These are phyloP conservation scores for Pilaira anomala DNA, from an alignment of 192 early-diverging fungal species.

Conservation along the genomic window DNA sequence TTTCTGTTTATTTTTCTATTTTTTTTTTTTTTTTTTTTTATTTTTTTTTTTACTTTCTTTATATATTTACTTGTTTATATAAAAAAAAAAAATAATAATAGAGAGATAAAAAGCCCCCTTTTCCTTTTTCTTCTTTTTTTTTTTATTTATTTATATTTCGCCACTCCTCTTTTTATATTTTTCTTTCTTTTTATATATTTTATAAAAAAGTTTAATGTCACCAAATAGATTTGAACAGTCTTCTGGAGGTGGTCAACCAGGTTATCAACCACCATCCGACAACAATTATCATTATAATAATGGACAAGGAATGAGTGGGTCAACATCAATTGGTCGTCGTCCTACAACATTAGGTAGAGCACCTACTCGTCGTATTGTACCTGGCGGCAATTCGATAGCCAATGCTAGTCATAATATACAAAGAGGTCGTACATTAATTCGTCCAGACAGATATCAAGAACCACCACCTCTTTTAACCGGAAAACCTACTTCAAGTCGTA, in stretches of 20 bases:
- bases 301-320: neutral
- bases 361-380: slow-evolving; percentile 36
- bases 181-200: neutral
- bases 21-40: neutral
- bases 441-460: slow-evolving; percentile 65
- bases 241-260: slow-evolving; percentile 3
- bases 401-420: slow-evolving; percentile 56
- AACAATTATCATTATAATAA: slow-evolving; percentile 5
- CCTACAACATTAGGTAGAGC: slow-evolving; percentile 33
- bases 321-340: slow-evolving; percentile 12
- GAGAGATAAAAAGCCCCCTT: neutral
- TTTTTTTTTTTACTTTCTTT: neutral
- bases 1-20: neutral
- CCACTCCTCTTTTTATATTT: neutral
- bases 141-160: slow-evolving; percentile 8
- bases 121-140: neutral
- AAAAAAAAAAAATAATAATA: too few species aligned
- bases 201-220: slow-evolving; percentile 3
- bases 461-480: slow-evolving; percentile 67
- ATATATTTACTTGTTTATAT: too few species aligned
- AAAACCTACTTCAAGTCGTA: slow-evolving; percentile 39
- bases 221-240: slow-evolving; percentile 7
- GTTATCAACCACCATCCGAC: slow-evolving; percentile 4
- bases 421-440: slow-evolving; percentile 70
- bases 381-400: slow-evolving; percentile 33